Base-by-base conservation (phyloP, 2,329 filamentous ascomycete species). In the Penicillium sp. region DNA sequence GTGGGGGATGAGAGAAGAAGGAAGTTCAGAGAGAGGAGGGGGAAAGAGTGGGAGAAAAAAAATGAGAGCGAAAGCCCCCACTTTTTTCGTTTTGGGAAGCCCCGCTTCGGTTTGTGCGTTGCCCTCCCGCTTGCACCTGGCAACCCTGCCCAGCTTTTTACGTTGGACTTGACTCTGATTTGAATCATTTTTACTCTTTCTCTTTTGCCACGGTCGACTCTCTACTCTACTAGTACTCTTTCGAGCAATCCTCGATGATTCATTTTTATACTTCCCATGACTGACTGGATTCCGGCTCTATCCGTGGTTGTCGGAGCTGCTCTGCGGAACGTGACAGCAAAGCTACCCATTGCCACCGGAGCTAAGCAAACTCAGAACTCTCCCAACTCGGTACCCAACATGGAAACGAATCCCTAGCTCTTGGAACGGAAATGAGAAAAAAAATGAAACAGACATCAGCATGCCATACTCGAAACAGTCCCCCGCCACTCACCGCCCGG, bases 11-110 rank as follows among this genome's bases (percentile, higher is more conserved):
- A 67, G 64, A 65, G 59, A 60, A 61, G 54, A 51, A 58, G 59
- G 51, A 52, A 55, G 55, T 58, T 58, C 4, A 42, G 21, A 10
- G 14, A 3, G 21, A 19, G 37, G 24, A 19, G 37, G 19, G 61
- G 57, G 55, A 65, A 68, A 63, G 60, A 62, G 61, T 66, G 59
- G 64, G 58, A 64, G 63, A 63, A 65, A 66, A 61, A 60, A 61
- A 64, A 10, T 40, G 61, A 51, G 59, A 60, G 56, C 61, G 63
- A 68, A 61, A 67, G 62, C 62, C 64, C 59, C 55, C 64, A 64
- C 59, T 56, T 59, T 62, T 58, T 58, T 54, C n/a, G n/a, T 33
- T 42, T 11, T 19, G 37, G 54, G 28, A 43, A 28, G 18, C 58
- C 60, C 59, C 50, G 54, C 53, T 55, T 53, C 54, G 51, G 52